Evolutionary conservation across 75 land plant species (phyloP).

Genomic region (Picea sitchensis): DNA sequence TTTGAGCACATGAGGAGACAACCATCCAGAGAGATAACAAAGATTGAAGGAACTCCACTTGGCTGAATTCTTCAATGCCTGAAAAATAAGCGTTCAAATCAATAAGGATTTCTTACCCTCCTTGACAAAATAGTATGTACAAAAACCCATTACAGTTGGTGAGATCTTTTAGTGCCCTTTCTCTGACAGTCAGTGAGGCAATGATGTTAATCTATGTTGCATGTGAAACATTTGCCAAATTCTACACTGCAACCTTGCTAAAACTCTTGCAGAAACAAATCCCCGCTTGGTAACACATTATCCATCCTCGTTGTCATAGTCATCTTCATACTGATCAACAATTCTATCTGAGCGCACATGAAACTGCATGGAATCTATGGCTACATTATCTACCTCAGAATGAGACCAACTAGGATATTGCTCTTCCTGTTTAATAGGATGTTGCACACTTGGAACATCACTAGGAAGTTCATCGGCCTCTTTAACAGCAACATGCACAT

Average conservation of each 20-base stretch:
- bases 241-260: background rate
- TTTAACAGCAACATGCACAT: slow-evolving; percentile 6
- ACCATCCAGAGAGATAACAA: slow-evolving; percentile 3
- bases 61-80: slow-evolving; percentile 6
- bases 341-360: slow-evolving; percentile 12
- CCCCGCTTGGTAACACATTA: background rate
- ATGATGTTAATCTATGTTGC: slow-evolving; percentile 4
- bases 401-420: slow-evolving; percentile 13
- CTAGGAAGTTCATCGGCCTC: background rate
- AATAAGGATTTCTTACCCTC: slow-evolving; percentile 2
- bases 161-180: slow-evolving; percentile 6
- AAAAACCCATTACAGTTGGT: slow-evolving; percentile 4
- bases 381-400: slow-evolving; percentile 12
- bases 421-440: background rate
- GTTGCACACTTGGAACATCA: background rate
- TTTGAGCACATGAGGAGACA: background rate
- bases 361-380: slow-evolving; percentile 11
- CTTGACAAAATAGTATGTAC: slow-evolving; percentile 8
- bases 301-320: slow-evolving; percentile 14
- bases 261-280: background rate
- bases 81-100: slow-evolving; percentile 10
- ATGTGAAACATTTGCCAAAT: background rate
- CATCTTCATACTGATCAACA: slow-evolving; percentile 16
- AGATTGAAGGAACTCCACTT: background rate
- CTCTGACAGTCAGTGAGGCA: slow-evolving; percentile 1